Percentiles rank a stretch among this genome's conserved stretches.
phyloP scores from a whole-genome alignment of 1,139 yeast genomes.

The Suhomyces coccinellae region DNA sequence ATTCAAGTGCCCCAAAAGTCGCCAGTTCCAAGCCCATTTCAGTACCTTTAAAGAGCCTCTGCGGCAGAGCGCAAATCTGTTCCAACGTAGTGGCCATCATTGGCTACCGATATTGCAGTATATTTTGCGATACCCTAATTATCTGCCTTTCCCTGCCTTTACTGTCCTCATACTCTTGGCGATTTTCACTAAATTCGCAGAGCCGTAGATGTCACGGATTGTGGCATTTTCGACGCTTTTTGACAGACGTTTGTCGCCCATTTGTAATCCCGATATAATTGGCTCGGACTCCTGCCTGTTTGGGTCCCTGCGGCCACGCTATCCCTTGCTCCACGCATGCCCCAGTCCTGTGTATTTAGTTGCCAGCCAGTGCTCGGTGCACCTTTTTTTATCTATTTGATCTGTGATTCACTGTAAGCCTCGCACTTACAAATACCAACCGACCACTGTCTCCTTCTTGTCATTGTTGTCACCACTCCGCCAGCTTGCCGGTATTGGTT shows the following conservation, averaged over 20 bases:
- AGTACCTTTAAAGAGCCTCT: no score
- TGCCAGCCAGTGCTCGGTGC: background rate
- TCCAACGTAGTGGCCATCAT: no score
- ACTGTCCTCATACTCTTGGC: no score
- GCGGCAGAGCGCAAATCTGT: no score
- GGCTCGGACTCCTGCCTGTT: background rate
- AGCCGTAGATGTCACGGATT: background rate
- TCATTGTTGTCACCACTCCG: background rate
- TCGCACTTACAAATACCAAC: background rate
- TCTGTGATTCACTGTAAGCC: background rate
- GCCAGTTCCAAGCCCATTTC: no score
- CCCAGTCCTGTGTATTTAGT: background rate
- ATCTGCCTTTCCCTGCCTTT: no score
- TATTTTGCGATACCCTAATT: no score
- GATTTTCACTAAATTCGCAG: no score
- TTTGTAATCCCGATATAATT: background rate
- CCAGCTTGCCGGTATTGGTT: background rate
- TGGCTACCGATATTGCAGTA: no score
- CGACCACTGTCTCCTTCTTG: background rate
- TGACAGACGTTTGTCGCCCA: background rate
- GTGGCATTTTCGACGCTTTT: background rate
- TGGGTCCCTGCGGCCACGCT: background rate
- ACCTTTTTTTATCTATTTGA: conserved; percentile 2
- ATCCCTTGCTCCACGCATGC: background rate
- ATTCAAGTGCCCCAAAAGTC: no score